Conservation (phyloP, 148 eudicot genomes). For the Camellia sinensis region DNA sequence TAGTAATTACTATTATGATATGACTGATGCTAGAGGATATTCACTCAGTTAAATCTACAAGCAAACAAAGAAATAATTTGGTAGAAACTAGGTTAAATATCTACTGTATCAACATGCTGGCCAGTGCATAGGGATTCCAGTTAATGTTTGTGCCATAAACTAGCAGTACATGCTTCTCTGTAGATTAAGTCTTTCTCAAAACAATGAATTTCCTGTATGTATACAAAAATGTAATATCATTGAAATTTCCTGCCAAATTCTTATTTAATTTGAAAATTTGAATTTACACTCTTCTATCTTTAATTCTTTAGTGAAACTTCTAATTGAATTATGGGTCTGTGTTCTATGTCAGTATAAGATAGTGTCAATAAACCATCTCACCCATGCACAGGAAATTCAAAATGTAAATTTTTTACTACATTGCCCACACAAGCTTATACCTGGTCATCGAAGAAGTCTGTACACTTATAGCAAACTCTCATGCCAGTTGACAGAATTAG, state of each 20-base stretch:
- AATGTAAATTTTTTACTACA: too few relatives aligned
- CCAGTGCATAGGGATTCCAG: background rate
- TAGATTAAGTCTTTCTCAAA: background rate
- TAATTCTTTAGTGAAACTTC: background rate
- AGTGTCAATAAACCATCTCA: too few relatives aligned
- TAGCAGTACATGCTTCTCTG: background rate
- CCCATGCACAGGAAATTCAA: too few relatives aligned
- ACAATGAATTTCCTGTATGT: background rate
- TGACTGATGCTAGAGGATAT: background rate
- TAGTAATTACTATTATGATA: conserved; percentile 20
- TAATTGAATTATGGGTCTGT: background rate
- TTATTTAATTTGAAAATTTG: background rate
- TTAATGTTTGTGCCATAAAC: background rate
- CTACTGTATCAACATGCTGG: background rate
- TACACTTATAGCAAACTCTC: too few relatives aligned
- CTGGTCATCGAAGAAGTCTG: too few relatives aligned
- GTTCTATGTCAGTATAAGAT: too few relatives aligned
- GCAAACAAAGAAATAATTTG: background rate
- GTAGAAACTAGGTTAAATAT: background rate
- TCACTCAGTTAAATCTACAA: background rate
- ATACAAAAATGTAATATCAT: background rate
- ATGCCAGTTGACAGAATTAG: too few relatives aligned
- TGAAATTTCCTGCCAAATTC: background rate
- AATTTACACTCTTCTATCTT: background rate
- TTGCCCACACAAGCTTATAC: too few relatives aligned